phyloP scores from a whole-genome alignment of 495 filamentous ascomycete genomes.

The Neurospora sp. region DNA sequence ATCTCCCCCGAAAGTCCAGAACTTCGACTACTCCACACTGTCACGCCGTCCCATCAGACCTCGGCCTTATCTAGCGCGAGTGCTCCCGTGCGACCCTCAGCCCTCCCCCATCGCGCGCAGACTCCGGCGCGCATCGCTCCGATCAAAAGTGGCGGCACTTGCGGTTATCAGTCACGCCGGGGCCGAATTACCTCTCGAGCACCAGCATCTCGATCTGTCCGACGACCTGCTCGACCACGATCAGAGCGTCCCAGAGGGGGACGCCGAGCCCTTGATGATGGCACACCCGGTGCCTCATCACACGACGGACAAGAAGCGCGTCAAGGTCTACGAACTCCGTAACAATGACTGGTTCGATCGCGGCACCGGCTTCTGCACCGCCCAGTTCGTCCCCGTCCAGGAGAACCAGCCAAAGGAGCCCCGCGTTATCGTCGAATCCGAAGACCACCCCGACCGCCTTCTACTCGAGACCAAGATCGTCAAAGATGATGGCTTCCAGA shows the following conservation, averaged over 20 bases:
- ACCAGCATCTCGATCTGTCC: constrained; percentile 33
- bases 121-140: constrained; percentile 23
- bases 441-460: constrained; percentile 74
- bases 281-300: constrained; percentile 76
- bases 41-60: not conserved
- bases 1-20: not conserved
- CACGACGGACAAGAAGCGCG: constrained; percentile 84
- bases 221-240: constrained; percentile 28
- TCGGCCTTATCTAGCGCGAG: constrained; percentile 1
- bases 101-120: constrained; percentile 17
- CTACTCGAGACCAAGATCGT: constrained; percentile 82
- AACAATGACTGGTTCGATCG: constrained; percentile 99
- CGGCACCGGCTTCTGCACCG: constrained; percentile 90
- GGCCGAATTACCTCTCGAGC: constrained; percentile 32
- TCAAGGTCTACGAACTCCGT: constrained; percentile 97
- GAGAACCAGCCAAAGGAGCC: constrained; percentile 54
- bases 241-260: constrained; percentile 25
- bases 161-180: constrained; percentile 32
- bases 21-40: not conserved
- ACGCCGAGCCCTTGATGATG: constrained; percentile 53
- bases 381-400: constrained; percentile 54
- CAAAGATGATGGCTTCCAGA: constrained; percentile 95
- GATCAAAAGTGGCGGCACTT: constrained; percentile 36
- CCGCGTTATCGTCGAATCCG: constrained; percentile 82
- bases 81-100: not conserved